Evolutionary conservation across 164 flowering plant species (phyloP).

Genomic region (Aristolochia fimbriata): DNA sequence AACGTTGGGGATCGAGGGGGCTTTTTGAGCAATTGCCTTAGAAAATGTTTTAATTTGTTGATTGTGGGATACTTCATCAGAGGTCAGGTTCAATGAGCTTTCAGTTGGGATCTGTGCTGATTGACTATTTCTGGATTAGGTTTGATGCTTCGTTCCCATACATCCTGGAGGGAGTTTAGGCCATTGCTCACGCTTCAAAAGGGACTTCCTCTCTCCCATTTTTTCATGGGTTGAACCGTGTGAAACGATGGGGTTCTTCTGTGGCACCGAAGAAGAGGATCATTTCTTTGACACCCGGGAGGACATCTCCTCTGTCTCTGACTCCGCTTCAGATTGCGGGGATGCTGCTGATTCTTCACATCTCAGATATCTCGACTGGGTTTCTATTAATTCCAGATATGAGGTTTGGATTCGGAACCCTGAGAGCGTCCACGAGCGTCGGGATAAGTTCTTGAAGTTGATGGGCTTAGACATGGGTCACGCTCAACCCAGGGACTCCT

Average conservation of each 20-base stretch:
- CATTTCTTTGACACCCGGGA: conserved; percentile 56
- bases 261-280: conserved; percentile 31
- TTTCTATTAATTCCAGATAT: conserved; percentile 14
- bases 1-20: conserved; percentile 1
- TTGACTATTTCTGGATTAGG: conserved; percentile 1
- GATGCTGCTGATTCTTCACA: conserved; percentile 16
- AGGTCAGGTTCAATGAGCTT: conserved; percentile 54
- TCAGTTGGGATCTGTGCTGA: conserved; percentile 64
- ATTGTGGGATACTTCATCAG: conserved; percentile 1
- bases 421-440: conserved; percentile 49
- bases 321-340: conserved; percentile 32
- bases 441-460: conserved; percentile 40
- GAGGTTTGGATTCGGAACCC: conserved; percentile 50
- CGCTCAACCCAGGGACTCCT: conserved; percentile 15
- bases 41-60: conserved; percentile 1
- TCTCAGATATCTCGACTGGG: conserved; percentile 2
- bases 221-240: conserved; percentile 9
- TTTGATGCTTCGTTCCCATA: background rate
- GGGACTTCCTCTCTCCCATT: conserved; percentile 1
- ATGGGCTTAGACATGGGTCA: conserved; percentile 31
- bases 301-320: conserved; percentile 46
- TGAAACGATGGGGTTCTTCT: conserved; percentile 17
- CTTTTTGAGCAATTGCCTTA: conserved; percentile 13
- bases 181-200: conserved; percentile 6
- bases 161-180: conserved; percentile 5